A percentile compares a stretch with the other conserved stretches of the same genome.
These are phyloP conservation scores for Magnusiomyces suaveolens DNA, from an alignment of 1,139 yeast species.

Conservation along the genomic window DNA sequence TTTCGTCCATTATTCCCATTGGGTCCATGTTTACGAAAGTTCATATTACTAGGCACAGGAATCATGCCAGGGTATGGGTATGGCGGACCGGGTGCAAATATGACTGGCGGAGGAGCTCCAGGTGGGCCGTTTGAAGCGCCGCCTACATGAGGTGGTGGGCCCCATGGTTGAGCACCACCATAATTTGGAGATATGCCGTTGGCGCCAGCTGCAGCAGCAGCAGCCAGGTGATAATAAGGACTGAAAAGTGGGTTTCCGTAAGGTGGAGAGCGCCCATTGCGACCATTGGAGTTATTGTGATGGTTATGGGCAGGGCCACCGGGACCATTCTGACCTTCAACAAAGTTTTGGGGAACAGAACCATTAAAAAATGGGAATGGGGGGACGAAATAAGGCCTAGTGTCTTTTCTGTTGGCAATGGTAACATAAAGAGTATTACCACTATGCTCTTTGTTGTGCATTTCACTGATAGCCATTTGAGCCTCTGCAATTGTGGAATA, in stretches of 20 bases:
- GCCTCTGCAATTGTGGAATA: conserved; percentile 90
- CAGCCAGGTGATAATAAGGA: not conserved
- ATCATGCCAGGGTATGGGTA: conserved; percentile 1
- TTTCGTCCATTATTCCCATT: not conserved
- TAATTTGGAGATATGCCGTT: not conserved
- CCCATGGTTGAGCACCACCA: not conserved
- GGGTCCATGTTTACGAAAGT: not conserved
- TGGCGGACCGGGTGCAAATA: conserved; percentile 1
- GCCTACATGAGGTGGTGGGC: conserved; percentile 1
- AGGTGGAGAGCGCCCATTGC: not conserved
- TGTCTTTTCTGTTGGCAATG: conserved; percentile 86
- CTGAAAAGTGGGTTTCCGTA: not conserved
- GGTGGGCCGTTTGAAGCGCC: not conserved
- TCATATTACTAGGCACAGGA: not conserved
- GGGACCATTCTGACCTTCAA: not conserved
- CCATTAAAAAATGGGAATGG: not conserved
- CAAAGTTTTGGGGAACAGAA: not conserved
- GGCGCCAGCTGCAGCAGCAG: not conserved
- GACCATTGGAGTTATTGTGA: not conserved
- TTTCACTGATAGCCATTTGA: conserved; percentile 79
- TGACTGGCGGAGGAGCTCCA: not conserved
- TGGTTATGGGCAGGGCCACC: no score
- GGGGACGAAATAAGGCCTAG: conserved; percentile 45
- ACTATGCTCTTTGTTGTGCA: conserved; percentile 79
- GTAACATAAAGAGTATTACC: conserved; percentile 90